Base-by-base conservation (phyloP, 2,329 filamentous ascomycete species). In the Ophiostoma triangulosporum region DNA sequence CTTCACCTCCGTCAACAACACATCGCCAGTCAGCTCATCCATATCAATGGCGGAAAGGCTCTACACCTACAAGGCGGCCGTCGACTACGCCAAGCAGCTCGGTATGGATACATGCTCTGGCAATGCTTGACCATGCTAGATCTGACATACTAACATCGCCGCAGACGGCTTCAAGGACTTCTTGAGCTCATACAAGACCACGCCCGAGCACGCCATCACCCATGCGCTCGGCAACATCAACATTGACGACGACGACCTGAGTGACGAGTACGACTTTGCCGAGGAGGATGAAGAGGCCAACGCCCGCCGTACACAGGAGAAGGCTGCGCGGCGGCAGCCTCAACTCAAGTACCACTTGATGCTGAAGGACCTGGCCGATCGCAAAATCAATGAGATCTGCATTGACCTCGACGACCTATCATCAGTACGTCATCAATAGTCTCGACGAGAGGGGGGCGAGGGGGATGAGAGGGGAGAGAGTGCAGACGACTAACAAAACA, bases 191-290 rank as follows among this genome's bases (percentile, higher is more conserved):
- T 98, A 94, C 81, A 97, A 98, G 73, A 84, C 84, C 53, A 83
- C 75, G 64, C 85, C 73, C 54, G 80, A 75, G 68, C 78, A 76
- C 56, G 78, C 84, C 56, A 81, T 94, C 60, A 82, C 87, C 36
- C 84, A 90, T 65, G 89, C 89, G 45, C 77, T 98, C 48, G 82
- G 88, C 61, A 82, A 84, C 60, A 81, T 98, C 62, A 86, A 86
- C 64, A 86, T 98, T 59, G 85, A 89, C 66, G 90, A 88, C 64
- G 85, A 94, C 69, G 86, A 85, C 61, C 76, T 87, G 40, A 89
- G 84, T 68, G 90, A 95, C 63, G 88, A 95, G 63, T 88, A 95
- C 66, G 89, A 96, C 63, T 87, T 94, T 64, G 88, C 95, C 81
- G 88, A 95, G 65, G 85, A 90, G 62, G 78, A 81, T 57, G 83